These are phyloP conservation scores for Gigaspora rosea DNA, from an alignment of 192 early-diverging fungal species.

Conservation along the genomic window DNA sequence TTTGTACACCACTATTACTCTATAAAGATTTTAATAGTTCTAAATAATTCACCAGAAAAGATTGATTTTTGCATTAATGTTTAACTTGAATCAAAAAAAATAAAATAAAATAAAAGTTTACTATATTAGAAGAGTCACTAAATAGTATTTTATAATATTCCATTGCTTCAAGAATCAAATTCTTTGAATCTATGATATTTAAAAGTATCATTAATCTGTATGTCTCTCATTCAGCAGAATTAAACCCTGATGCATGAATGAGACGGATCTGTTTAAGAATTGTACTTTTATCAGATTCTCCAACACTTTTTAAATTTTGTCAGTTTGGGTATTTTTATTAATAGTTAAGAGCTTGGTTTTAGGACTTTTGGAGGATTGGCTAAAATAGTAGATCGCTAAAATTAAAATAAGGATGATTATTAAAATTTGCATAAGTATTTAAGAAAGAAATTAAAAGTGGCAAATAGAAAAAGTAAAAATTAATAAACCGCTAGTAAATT, in stretches of 20 bases:
- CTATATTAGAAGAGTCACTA: neutral
- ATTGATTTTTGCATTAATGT: conserved; percentile 63
- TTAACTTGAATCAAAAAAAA: neutral
- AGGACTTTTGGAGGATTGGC: too few species aligned
- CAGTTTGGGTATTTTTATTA: too few species aligned
- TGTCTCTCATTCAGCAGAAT: conserved; percentile 80
- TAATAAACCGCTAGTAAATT: too few species aligned
- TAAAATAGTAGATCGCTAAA: too few species aligned
- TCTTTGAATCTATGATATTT: too few species aligned
- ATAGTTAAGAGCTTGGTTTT: too few species aligned
- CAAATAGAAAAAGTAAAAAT: too few species aligned
- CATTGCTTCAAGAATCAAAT: too few species aligned
- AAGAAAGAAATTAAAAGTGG: too few species aligned
- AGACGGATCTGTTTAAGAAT: conserved; percentile 98
- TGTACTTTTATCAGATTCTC: conserved; percentile 96
- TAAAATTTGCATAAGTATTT: too few species aligned
- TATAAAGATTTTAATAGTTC: conserved; percentile 81
- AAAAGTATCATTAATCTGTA: conserved; percentile 43
- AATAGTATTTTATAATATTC: too few species aligned
- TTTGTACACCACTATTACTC: conserved; percentile 80
- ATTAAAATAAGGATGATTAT: too few species aligned
- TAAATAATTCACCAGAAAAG: conserved; percentile 76
- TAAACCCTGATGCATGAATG: conserved; percentile 94
- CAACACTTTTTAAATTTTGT: conserved; percentile 63
- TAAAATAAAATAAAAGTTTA: neutral